Base-by-base conservation (phyloP, 768 basidiomycete species). In the Kwoniella mangroviensis region DNA sequence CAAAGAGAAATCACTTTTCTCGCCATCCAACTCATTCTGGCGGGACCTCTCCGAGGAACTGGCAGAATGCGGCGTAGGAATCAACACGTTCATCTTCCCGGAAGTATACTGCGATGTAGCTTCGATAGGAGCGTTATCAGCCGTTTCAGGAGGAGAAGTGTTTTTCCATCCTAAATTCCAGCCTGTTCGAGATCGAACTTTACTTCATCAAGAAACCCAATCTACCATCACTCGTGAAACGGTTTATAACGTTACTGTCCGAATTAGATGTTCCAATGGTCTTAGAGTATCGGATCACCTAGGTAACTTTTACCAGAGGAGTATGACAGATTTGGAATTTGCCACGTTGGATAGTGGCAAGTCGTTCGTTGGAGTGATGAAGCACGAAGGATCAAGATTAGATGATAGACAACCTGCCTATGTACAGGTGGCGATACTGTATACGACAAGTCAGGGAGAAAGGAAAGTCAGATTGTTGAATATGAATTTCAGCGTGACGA, bases 161-260 rank as follows among this genome's bases (percentile, higher is more conserved):
- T 95, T 91, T 84, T 96, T 90, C 85, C 91, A 95, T 77, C 97
- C 96, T 10, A 88, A 92, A n/a, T 99, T 93, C 81, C 87, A 90
- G 63, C 86, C 88, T 3, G 81, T 83, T 7, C 87, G 91, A 59
- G 94, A 97, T 79, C 86, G 86, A 9, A 76, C 85, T 9, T 84
- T 88, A 5, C 76, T 99, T 13, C 84, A 86, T n/a, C 90, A 90
- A n/a, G 92, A 98, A 75, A 78, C 98, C 22, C 86, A 86, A 65
- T 86, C 92, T 21, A 59, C 71, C 0, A 79, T 95, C 7, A 84
- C 85, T 2, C 86, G 93, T 26, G 89, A 87, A 73, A 90, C 90
- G 10, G 93, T 85, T 0, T 98, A 91, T 79, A 91, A 92, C 77
- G 92, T 91, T 71, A 87, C 88, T 2, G 86, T 94, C 84, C 87